Evolutionary conservation across 257 asterid species (phyloP).

Genomic region (Voacanga thouarsii): DNA sequence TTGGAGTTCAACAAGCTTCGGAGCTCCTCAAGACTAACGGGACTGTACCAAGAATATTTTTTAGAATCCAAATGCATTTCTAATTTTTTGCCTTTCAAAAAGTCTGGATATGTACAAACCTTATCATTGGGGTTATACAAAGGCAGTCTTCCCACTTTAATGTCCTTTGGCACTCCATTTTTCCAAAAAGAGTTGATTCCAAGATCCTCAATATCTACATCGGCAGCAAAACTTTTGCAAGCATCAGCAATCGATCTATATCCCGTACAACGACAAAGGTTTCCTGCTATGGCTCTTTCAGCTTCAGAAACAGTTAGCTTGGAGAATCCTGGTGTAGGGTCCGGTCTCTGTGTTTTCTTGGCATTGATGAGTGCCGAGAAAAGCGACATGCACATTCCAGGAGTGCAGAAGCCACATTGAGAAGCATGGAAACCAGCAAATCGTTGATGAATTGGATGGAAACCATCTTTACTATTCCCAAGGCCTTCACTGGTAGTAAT

Average conservation of each 20-base stretch:
- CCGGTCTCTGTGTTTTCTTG: conserved; percentile 32
- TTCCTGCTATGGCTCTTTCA: conserved; percentile 62
- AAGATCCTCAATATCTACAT: conserved; percentile 65
- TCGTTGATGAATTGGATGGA: conserved; percentile 69
- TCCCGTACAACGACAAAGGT: conserved; percentile 69
- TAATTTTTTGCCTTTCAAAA: conserved; percentile 26
- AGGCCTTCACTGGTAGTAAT: conserved; percentile 74
- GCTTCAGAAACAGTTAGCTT: conserved; percentile 60
- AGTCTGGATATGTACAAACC: conserved; percentile 30
- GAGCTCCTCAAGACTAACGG: conserved; percentile 51
- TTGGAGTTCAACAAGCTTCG: conserved; percentile 37
- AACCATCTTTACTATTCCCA: conserved; percentile 68
- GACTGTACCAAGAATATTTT: conserved; percentile 53
- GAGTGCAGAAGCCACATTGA: conserved; percentile 82
- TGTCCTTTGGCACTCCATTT: conserved; percentile 37
- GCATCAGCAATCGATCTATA: conserved; percentile 77
- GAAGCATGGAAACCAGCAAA: conserved; percentile 78
- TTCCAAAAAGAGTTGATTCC: conserved; percentile 59
- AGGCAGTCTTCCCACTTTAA: conserved; percentile 37
- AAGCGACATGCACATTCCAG: conserved; percentile 79
- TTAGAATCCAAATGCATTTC: conserved; percentile 30
- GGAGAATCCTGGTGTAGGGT: conserved; percentile 50
- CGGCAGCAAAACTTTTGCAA: conserved; percentile 62
- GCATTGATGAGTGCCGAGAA: conserved; percentile 57
- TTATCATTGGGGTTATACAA: conserved; percentile 34